Evolutionary conservation across 2,329 filamentous ascomycete species (phyloP), one percentile per base, ranked within the genome.

Genomic region (Lasiodiplodia sp.): DNA sequence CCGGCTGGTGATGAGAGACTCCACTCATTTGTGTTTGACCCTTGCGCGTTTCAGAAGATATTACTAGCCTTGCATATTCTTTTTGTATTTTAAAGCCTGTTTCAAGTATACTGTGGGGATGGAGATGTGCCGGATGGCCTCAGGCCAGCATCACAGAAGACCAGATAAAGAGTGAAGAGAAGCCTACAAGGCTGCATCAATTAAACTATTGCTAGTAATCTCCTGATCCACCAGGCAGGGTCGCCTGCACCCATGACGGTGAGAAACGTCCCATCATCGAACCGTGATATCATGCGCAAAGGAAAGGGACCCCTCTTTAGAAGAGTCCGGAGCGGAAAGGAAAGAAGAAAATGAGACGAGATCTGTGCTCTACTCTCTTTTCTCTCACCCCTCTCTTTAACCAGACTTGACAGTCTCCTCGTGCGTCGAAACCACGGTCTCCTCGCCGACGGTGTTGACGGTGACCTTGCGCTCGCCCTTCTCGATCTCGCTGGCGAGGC

Each of bases 401-500:
- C 21, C 53, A 6, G 18, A n/a, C 55, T 57, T 57, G 18, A 18
- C 25, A 53, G 51, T 7, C 55, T 60, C 56, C 18, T 40, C 56
- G 18, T 37, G 38, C n/a, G 25, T 18, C 18, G 56, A 28, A 2
- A 23, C 21, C 0, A 23, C 28, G 21, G 40, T 11, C 58, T 62
- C 37, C 25, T 62, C 58, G 38, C 58, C 58, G 3, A 47, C 18
- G 10, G 25, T 25, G 58, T 16, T 18, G 40, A 62, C 47, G 16
- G 58, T 58, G 68, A 72, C 69, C 68, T 70, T 71, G 62, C 68
- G 37, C 55, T 69, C 51, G 40, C 78, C 79, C 49, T 73, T 75
- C 69, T 80, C 79, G 66, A 81, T 80, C 38, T 80, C 78, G 21
- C 70, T 71, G 55, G 74, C 69, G 18, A 80, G 70, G 56, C 75